Evolutionary conservation across 192 early-diverging fungal genomes (phyloP).

Genomic region (Funneliformis mosseae): DNA sequence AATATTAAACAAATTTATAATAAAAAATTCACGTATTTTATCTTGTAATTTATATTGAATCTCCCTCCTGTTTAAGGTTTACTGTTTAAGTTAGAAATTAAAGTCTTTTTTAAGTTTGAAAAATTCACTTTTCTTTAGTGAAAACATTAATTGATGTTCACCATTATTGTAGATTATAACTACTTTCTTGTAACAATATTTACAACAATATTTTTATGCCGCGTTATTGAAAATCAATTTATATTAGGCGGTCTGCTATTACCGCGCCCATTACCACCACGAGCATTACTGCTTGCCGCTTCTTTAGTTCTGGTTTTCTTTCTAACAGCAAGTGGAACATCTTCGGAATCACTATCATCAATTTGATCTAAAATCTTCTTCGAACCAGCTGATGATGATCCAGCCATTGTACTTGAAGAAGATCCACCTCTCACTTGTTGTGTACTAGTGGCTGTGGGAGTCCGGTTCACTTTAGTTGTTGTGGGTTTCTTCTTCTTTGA

Average conservation of each 20-base stretch:
- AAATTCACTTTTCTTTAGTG: too few species aligned
- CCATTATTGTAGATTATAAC: too few species aligned
- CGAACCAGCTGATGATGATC: not conserved
- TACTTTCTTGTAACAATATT: not conserved
- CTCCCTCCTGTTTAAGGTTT: too few species aligned
- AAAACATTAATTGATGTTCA: too few species aligned
- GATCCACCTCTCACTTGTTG: not conserved
- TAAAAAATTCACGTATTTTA: too few species aligned
- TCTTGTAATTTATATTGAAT: too few species aligned
- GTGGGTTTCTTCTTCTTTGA: conserved; percentile 15
- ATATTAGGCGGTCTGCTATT: not conserved
- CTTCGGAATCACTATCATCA: not conserved
- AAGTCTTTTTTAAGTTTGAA: too few species aligned
- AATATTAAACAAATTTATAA: too few species aligned
- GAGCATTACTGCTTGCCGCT: not conserved
- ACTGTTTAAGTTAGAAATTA: too few species aligned
- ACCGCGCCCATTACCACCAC: not conserved
- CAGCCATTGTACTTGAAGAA: not conserved
- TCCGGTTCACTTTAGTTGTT: not conserved
- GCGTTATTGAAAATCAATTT: not conserved
- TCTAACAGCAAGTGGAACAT: not conserved
- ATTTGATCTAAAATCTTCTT: not conserved
- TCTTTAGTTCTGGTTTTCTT: not conserved
- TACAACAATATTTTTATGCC: not conserved
- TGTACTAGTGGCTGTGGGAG: not conserved